These are phyloP conservation scores for Fonsecaea multimorphosa DNA, from an alignment of 2,329 filamentous ascomycete genomes.

Conservation along the genomic window DNA sequence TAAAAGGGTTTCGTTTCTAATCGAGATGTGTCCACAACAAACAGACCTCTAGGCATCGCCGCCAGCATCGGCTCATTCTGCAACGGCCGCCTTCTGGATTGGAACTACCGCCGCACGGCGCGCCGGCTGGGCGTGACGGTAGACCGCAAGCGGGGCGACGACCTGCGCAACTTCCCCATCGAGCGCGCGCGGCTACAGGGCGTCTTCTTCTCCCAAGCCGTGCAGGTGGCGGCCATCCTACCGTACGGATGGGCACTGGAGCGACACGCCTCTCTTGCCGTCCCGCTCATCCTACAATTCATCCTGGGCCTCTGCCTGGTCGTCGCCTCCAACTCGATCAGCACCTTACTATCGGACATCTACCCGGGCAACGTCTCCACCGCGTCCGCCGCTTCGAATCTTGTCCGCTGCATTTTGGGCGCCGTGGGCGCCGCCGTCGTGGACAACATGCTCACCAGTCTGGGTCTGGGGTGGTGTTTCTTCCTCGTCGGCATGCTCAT, in stretches of 20 bases:
- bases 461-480: constrained; percentile 32
- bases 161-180: constrained; percentile 50
- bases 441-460: constrained; percentile 28
- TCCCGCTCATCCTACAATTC: constrained; percentile 19
- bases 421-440: constrained; percentile 42
- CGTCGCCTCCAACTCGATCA: constrained; percentile 16
- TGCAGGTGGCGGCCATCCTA: constrained; percentile 11
- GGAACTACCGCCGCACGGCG: constrained; percentile 51
- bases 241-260: constrained; percentile 23
- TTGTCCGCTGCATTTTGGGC: constrained; percentile 45
- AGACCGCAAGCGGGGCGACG: constrained; percentile 20
- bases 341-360: constrained; percentile 31
- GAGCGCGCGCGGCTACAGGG: constrained; percentile 53
- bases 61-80: constrained; percentile 14
- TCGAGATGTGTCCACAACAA: background rate
- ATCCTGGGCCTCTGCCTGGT: constrained; percentile 17
- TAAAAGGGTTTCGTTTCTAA: background rate
- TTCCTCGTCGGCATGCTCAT: constrained; percentile 13
- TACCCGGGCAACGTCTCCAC: constrained; percentile 40
- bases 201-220: constrained; percentile 28
- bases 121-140: constrained; percentile 43
- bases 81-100: constrained; percentile 42
- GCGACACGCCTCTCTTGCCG: constrained; percentile 11
- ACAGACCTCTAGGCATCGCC: constrained; percentile 16
- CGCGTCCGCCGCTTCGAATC: constrained; percentile 45